phyloP scores from a whole-genome alignment of 108 stramenopile genomes.

The Chaetoceros muelleri region DNA sequence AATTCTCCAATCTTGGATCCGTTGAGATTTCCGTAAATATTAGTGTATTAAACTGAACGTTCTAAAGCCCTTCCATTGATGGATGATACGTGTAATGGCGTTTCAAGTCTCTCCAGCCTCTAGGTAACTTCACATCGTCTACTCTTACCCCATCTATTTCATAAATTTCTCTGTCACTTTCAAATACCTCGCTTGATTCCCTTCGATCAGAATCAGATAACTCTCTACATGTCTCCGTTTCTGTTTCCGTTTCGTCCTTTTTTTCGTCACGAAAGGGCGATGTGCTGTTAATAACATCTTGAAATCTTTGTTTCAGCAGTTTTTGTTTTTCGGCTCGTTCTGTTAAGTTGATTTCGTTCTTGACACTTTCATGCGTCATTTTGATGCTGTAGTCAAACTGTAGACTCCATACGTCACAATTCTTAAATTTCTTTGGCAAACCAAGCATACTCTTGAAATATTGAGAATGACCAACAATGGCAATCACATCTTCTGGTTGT shows the following conservation, averaged over 20 bases:
- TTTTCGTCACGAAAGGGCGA: background rate
- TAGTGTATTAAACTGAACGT: background rate
- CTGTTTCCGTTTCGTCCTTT: background rate
- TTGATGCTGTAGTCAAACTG: background rate
- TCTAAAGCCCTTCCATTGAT: background rate
- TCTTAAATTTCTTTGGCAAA: constrained; percentile 10
- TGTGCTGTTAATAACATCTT: background rate
- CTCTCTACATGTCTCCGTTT: too few relatives aligned
- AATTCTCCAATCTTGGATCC: too few relatives aligned
- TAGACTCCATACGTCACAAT: constrained; percentile 20
- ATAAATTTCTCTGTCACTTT: background rate
- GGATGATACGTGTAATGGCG: background rate
- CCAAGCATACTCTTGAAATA: constrained; percentile 17
- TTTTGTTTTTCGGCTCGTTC: background rate
- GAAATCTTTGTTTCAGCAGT: background rate
- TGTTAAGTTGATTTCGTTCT: background rate
- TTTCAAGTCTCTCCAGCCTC: background rate
- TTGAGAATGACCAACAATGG: constrained; percentile 16
- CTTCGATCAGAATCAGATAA: background rate
- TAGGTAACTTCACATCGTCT: background rate
- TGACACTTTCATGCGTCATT: background rate
- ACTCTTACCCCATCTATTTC: background rate
- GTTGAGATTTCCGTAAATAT: too few relatives aligned
- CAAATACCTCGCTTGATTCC: background rate
- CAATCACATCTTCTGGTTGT: constrained; percentile 8